Evolutionary conservation across 2,329 filamentous ascomycete species (phyloP), one percentile per base, ranked within the genome.

Genomic region (Verticillium nonalfalfae): DNA sequence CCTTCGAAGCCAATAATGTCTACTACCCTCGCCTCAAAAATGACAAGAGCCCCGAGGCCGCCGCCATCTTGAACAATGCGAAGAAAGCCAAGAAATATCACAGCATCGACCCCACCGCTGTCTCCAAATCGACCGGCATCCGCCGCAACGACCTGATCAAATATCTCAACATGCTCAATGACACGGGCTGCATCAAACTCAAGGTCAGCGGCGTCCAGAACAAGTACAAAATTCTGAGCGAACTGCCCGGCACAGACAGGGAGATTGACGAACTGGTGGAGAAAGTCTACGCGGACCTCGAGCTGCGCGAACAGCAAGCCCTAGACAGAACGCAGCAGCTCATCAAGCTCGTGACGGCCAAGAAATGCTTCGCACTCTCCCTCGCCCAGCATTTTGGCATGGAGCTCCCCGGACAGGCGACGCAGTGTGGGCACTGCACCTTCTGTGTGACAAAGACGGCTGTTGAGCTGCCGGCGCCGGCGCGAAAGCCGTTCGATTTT

Each of bases 361-460:
- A 69, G 2, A 68, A 72, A 21, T 88, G 85, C 66, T 82, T 85
- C 61, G 79, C 85, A 0, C 71, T 72, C 1, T 72, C 76, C 0
- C 73, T 89, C 0, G 82, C 85, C 0, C 67, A 76, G 33, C 81
- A 88, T 65, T 87, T 88, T 63, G 85, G 84, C 26, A 85, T 86
- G 70, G 69, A 69, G 3, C 69, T 85, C 3, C 78, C 79, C 0
- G 71, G 74, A 4, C 71, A 72, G 0, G 76, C 76, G 57, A 64
- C 69, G 1, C 73, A 77, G 18, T 88, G 85, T 61, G 83, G 82
- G 0, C 81, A 85, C 63, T 87, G 84, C 67, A 84, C 81, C 0
- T 82, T 72, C 65, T 82, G 79, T 61, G 59, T 72, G 7, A 78
- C 75, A 0, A 74, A 75, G 2, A 65, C 69, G 58, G 66, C 73